Evolutionary conservation across 2,329 filamentous ascomycete genomes (phyloP).

Genomic region (Waltergamsia citrina): DNA sequence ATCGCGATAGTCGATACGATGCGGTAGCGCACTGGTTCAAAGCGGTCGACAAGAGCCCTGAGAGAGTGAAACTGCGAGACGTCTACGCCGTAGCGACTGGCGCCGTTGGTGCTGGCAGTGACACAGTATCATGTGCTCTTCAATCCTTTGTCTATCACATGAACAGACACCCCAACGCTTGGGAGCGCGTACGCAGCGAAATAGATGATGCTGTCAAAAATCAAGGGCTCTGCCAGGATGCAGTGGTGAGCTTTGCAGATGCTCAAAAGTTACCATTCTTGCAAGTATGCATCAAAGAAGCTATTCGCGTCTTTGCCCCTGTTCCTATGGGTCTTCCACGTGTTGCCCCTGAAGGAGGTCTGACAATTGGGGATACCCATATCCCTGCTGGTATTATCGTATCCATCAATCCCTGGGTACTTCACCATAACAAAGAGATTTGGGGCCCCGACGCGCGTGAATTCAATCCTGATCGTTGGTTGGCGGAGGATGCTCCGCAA

Average conservation of each 20-base stretch:
- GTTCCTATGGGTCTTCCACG: conserved; percentile 12
- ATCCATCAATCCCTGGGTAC: conserved; percentile 11
- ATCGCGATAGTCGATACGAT: conserved; percentile 14
- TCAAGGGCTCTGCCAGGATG: conserved; percentile 3
- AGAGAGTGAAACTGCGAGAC: conserved; percentile 7
- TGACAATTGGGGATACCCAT: conserved; percentile 14
- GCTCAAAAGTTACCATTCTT: conserved; percentile 21
- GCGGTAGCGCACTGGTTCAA: conserved; percentile 15
- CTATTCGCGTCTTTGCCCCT: conserved; percentile 24
- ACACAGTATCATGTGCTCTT: conserved; percentile 7
- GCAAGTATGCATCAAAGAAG: conserved; percentile 27
- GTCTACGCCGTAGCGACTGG: conserved; percentile 6
- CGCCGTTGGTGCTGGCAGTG: conserved; percentile 6
- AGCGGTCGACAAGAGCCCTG: conserved; percentile 8
- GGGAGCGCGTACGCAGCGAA: conserved; percentile 4
- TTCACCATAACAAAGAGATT: conserved; percentile 19
- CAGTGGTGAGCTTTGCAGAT: conserved; percentile 9
- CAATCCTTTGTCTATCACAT: conserved; percentile 9
- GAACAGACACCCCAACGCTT: conserved; percentile 5
- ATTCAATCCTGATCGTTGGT: conserved; percentile 11
- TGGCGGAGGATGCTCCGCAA: not conserved
- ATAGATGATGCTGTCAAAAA: conserved; percentile 4
- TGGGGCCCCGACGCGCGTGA: conserved; percentile 24
- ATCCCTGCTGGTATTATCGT: conserved; percentile 19
- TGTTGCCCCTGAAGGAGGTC: conserved; percentile 18